phyloP scores from a whole-genome alignment of 2,329 filamentous ascomycete species.

The Fusarium beomiforme region DNA sequence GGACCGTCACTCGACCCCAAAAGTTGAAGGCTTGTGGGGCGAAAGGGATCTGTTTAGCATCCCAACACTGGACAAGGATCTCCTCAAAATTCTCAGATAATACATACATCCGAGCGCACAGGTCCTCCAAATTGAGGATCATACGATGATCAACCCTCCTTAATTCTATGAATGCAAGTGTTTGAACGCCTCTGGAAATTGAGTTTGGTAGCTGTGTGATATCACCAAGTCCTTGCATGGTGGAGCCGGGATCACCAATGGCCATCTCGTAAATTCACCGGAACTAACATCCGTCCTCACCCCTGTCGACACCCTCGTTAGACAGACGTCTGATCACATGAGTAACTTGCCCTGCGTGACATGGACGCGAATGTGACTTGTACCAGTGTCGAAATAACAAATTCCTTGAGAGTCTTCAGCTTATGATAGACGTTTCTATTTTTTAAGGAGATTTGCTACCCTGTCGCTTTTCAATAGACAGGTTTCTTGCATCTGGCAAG shows the following conservation, averaged over 20 bases:
- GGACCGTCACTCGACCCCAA: too few species aligned
- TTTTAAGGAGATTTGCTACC: too few species aligned
- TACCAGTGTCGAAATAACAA: too few species aligned
- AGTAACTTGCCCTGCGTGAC: neutral
- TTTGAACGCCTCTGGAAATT: rapidly evolving
- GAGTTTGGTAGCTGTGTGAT: neutral
- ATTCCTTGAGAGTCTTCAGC: too few species aligned
- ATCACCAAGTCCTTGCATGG: neutral
- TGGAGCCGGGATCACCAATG: neutral
- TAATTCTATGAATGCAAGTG: rapidly evolving
- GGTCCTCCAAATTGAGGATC: rapidly evolving
- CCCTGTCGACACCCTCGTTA: neutral
- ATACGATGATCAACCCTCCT: neutral
- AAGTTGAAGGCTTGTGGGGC: too few species aligned
- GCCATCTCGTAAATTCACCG: rapidly evolving
- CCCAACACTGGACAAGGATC: too few species aligned
- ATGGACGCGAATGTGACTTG: neutral
- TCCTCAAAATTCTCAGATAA: too few species aligned
- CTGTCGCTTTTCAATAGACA: too few species aligned
- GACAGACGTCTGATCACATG: neutral
- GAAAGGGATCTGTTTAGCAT: too few species aligned
- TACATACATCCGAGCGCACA: rapidly evolving
- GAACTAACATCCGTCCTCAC: neutral
- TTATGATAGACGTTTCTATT: too few species aligned
- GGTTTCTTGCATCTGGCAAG: too few species aligned